Percentiles rank a stretch among this genome's conserved stretches.
Evolutionary conservation across 2,329 filamentous ascomycete species (phyloP).

Genomic region (Cercospora nicotianae): DNA sequence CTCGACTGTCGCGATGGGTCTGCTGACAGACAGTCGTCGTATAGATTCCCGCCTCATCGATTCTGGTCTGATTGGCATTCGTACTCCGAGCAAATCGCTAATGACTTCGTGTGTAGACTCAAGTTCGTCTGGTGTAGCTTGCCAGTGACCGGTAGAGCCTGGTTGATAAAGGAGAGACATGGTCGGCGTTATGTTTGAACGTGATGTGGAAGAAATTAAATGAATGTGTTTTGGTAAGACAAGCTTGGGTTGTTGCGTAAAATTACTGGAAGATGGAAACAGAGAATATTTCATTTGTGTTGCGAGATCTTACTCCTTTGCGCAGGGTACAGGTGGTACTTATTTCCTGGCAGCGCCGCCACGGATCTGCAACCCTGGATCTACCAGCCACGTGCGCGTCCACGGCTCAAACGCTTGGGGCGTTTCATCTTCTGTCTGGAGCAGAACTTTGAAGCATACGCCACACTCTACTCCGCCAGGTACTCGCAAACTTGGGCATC

Average conservation of each 20-base stretch:
- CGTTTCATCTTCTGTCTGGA: constrained; percentile 6
- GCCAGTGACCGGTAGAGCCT: constrained; percentile 15
- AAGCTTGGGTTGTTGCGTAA: neutral
- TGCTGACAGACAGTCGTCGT: neutral
- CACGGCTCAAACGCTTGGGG: constrained; percentile 6
- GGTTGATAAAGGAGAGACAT: constrained; percentile 17
- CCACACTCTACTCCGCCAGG: neutral
- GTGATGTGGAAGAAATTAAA: constrained; percentile 8
- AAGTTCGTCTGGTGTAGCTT: constrained; percentile 13
- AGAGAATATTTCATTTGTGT: constrained; percentile 1
- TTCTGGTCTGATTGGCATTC: neutral
- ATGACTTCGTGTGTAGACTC: constrained; percentile 14
- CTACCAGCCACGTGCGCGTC: constrained; percentile 1
- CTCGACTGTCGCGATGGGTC: constrained; percentile 18
- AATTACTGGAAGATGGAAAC: constrained; percentile 12
- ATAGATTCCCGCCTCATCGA: neutral
- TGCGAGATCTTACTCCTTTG: neutral
- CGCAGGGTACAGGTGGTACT: neutral
- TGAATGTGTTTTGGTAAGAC: constrained; percentile 9
- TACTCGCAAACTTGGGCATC: neutral
- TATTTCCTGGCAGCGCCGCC: constrained; percentile 9
- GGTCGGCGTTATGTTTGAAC: constrained; percentile 7
- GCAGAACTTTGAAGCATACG: constrained; percentile 1
- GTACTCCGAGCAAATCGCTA: constrained; percentile 17
- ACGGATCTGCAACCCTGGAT: constrained; percentile 12